Conservation (phyloP, 805 yeast genomes). For the Clavispora vitiphila region DNA sequence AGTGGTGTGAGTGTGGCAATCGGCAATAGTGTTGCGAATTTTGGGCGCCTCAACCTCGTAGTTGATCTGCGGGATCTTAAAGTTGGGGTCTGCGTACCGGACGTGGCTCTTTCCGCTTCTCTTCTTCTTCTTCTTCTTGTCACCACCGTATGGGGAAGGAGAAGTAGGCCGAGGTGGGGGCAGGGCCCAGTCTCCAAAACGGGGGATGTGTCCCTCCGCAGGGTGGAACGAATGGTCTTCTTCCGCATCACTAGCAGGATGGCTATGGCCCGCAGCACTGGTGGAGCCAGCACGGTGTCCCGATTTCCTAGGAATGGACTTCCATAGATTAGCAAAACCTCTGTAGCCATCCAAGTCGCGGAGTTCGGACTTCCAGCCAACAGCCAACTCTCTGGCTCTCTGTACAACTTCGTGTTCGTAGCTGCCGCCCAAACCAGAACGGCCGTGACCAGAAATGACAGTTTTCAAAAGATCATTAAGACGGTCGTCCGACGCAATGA, state of each 20-base stretch:
- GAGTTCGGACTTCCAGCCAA: slow-evolving; percentile 65
- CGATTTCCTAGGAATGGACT: slow-evolving; percentile 35
- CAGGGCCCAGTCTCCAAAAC: background rate
- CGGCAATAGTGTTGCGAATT: slow-evolving; percentile 63
- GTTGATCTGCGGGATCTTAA: slow-evolving; percentile 63
- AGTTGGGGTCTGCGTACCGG: slow-evolving; percentile 44
- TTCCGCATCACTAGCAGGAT: background rate
- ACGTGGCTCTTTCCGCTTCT: slow-evolving; percentile 8
- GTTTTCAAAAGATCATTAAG: slow-evolving; percentile 58
- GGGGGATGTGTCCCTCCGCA: background rate
- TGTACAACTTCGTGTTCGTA: slow-evolving; percentile 40
- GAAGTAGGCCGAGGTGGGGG: slow-evolving; percentile 21
- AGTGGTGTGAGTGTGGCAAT: slow-evolving; percentile 70
- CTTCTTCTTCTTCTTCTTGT: slow-evolving; percentile 11
- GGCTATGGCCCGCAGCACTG: background rate
- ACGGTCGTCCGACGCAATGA: slow-evolving; percentile 62
- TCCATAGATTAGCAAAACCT: slow-evolving; percentile 44
- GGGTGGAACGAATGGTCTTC: background rate
- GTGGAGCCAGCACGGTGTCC: background rate
- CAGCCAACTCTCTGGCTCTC: slow-evolving; percentile 46
- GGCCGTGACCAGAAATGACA: slow-evolving; percentile 38
- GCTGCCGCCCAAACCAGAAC: slow-evolving; percentile 32
- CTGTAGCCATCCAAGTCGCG: slow-evolving; percentile 44
- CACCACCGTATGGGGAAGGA: slow-evolving; percentile 18
- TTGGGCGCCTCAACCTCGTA: slow-evolving; percentile 67